Conservation (phyloP, 2,329 filamentous ascomycete species). For the Ustulina deusta region DNA sequence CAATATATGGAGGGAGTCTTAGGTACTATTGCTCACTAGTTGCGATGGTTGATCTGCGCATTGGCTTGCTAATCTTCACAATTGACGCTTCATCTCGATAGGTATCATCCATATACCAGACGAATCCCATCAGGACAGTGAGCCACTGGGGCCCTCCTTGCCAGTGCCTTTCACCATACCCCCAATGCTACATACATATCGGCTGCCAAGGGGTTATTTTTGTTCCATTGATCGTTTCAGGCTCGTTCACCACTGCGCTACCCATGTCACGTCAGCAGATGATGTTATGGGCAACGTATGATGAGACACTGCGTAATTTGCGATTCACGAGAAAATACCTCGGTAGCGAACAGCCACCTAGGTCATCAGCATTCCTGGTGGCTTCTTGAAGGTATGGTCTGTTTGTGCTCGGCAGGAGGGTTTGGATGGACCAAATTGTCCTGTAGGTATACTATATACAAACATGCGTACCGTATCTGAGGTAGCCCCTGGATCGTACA, state of each 20-base stretch:
- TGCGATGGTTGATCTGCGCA: too few species aligned
- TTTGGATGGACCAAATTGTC: neutral
- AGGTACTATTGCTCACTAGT: too few species aligned
- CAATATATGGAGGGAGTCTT: too few species aligned
- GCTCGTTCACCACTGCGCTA: conserved; percentile 16
- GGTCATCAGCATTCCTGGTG: neutral
- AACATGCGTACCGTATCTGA: neutral
- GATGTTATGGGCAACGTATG: conserved; percentile 15
- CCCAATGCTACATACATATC: conserved; percentile 20
- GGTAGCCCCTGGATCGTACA: conserved; percentile 35
- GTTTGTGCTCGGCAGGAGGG: neutral
- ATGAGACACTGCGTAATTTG: neutral
- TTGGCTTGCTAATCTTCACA: too few species aligned
- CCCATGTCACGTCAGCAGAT: conserved; percentile 31
- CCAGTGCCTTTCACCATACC: conserved; percentile 1
- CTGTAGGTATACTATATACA: neutral
- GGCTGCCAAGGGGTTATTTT: conserved; percentile 20
- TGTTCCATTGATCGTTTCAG: conserved; percentile 38
- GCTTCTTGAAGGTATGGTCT: neutral
- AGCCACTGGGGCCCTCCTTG: neutral
- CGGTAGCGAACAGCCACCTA: neutral
- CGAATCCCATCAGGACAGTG: too few species aligned
- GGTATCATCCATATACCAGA: too few species aligned
- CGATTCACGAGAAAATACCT: neutral
- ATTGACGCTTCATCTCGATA: too few species aligned